These are phyloP conservation scores for Psilocybe azurescens DNA, from an alignment of 768 basidiomycete species.

Conservation along the genomic window DNA sequence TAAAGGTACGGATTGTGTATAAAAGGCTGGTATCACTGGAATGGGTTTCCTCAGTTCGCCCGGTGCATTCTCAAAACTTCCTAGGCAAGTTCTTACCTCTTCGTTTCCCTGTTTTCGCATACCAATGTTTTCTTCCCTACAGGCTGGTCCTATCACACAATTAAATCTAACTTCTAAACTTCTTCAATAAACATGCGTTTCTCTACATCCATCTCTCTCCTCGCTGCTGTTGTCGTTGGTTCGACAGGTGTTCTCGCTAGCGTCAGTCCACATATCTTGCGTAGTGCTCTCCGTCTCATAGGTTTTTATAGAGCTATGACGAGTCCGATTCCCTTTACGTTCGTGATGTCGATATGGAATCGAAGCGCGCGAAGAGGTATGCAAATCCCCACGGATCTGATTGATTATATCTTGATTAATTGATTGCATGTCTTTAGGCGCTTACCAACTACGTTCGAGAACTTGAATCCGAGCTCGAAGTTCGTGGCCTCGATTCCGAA, in stretches of 20 bases:
- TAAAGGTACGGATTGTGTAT: background rate
- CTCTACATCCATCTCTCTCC: constrained; percentile 15
- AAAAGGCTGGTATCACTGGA: background rate
- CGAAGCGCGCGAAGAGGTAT: constrained; percentile 15
- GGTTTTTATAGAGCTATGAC: constrained; percentile 2
- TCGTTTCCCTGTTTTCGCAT: background rate
- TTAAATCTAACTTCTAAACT: constrained; percentile 9
- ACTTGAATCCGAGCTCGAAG: constrained; percentile 12
- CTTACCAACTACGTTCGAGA: constrained; percentile 14
- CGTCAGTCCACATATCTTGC: background rate
- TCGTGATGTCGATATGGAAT: constrained; percentile 13
- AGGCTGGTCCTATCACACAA: constrained; percentile 19
- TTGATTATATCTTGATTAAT: background rate
- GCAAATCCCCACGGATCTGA: background rate
- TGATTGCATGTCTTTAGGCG: background rate
- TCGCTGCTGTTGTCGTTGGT: constrained; percentile 19
- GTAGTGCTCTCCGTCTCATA: background rate
- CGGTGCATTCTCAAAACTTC: constrained; percentile 8
- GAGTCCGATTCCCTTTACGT: constrained; percentile 11
- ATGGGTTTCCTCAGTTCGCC: constrained; percentile 3
- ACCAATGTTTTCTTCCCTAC: background rate
- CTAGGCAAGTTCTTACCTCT: background rate
- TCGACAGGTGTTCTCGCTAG: constrained; percentile 13
- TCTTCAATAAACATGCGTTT: constrained; percentile 18
- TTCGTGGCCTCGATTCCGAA: background rate